phyloP scores from a whole-genome alignment of 768 basidiomycete genomes.

The Hemileccinum rubropunctum region DNA sequence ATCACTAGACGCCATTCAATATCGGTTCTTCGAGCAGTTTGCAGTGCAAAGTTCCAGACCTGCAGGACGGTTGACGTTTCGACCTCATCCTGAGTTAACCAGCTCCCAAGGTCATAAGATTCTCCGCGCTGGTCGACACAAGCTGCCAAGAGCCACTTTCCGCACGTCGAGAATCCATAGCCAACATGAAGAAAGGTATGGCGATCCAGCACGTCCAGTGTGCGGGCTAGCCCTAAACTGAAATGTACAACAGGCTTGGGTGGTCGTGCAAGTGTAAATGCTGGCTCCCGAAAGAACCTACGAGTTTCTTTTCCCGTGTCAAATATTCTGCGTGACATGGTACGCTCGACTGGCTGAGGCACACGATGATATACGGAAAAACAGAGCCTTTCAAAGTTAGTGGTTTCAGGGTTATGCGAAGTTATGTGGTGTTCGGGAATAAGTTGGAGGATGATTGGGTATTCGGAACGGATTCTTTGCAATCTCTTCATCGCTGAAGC shows the following conservation, averaged over 20 bases:
- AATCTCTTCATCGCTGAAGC: slow-evolving; percentile 61
- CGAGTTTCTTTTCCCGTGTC: slow-evolving; percentile 39
- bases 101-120: slow-evolving; percentile 63
- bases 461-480: slow-evolving; percentile 42
- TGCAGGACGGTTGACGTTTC: slow-evolving; percentile 50
- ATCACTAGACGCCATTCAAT: slow-evolving; percentile 82
- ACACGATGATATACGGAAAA: slow-evolving; percentile 73
- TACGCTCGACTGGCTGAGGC: slow-evolving; percentile 55
- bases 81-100: slow-evolving; percentile 53
- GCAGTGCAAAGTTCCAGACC: slow-evolving; percentile 68
- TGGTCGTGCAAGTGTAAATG: slow-evolving; percentile 59
- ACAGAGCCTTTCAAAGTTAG: slow-evolving; percentile 49
- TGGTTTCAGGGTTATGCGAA: slow-evolving; percentile 22
- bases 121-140: slow-evolving; percentile 81
- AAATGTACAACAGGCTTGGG: slow-evolving; percentile 35
- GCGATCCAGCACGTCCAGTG: slow-evolving; percentile 52
- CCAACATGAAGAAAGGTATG: slow-evolving; percentile 74
- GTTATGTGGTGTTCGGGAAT: slow-evolving; percentile 64
- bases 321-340: slow-evolving; percentile 52
- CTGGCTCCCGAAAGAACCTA: slow-evolving; percentile 61
- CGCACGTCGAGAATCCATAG: slow-evolving; percentile 61
- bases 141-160: slow-evolving; percentile 75
- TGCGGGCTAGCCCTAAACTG: slow-evolving; percentile 36
- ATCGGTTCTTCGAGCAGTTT: slow-evolving; percentile 60
- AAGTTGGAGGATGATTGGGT: slow-evolving; percentile 66